Conservation (phyloP, 495 filamentous ascomycete species). For the Aspergillus ellipticus region DNA sequence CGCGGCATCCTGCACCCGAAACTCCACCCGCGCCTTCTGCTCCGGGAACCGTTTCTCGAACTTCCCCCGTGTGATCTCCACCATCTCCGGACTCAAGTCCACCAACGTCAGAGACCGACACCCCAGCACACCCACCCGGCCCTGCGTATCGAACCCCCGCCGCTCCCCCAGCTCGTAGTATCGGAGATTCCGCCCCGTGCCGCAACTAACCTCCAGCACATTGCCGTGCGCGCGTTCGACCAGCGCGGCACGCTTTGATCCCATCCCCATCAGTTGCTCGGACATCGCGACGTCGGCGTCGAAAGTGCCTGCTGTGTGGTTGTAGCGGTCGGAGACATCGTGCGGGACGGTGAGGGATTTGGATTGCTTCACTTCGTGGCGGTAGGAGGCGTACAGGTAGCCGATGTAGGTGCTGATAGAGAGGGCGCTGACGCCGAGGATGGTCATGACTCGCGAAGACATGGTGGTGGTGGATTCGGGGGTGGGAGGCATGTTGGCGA, state of each 20-base stretch:
- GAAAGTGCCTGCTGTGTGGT: slow-evolving; percentile 54
- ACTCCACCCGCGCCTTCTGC: slow-evolving; percentile 38
- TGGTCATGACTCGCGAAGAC: slow-evolving; percentile 34
- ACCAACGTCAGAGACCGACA: slow-evolving; percentile 55
- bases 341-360: slow-evolving; percentile 37
- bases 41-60: slow-evolving; percentile 48
- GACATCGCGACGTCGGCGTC: slow-evolving; percentile 61
- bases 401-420: slow-evolving; percentile 48
- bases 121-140: slow-evolving; percentile 32
- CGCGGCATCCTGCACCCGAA: slow-evolving; percentile 39
- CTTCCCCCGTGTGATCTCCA: slow-evolving; percentile 56
- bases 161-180: slow-evolving; percentile 68
- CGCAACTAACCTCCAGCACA: slow-evolving; percentile 84
- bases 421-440: slow-evolving; percentile 44
- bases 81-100: slow-evolving; percentile 63
- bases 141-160: slow-evolving; percentile 62
- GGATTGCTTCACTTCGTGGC: slow-evolving; percentile 31
- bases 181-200: slow-evolving; percentile 81
- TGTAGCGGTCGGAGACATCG: slow-evolving; percentile 56
- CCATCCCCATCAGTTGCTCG: slow-evolving; percentile 65
- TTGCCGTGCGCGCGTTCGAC: slow-evolving; percentile 63
- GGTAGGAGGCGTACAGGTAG: slow-evolving; percentile 49
- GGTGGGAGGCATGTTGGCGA: slow-evolving; percentile 3
- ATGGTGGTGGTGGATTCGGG: slow-evolving; percentile 19
- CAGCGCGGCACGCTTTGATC: slow-evolving; percentile 56